phyloP scores from a whole-genome alignment of 2,329 filamentous ascomycete species.

The Paecilomyces sp. region DNA sequence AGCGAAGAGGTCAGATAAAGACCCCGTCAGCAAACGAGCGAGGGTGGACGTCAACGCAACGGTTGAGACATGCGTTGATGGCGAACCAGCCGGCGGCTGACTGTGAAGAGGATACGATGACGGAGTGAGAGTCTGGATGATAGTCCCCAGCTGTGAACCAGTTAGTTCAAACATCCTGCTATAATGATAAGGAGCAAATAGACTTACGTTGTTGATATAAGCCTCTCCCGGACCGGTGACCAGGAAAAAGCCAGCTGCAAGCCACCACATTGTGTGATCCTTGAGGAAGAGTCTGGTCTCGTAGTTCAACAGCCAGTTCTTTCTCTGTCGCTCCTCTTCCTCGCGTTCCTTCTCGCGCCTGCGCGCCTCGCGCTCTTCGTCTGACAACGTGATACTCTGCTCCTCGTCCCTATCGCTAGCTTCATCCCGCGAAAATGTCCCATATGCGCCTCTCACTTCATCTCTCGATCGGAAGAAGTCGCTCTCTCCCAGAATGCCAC shows the following conservation, averaged over 20 bases:
- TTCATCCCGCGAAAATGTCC: slow-evolving; percentile 34
- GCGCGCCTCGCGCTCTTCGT: slow-evolving; percentile 33
- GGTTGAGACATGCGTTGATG: slow-evolving; percentile 77
- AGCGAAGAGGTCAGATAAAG: slow-evolving; percentile 80
- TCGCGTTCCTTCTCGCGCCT: slow-evolving; percentile 38
- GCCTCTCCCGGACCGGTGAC: slow-evolving; percentile 93
- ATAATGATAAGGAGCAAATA: neutral
- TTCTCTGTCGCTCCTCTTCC: slow-evolving; percentile 61
- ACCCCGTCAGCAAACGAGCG: slow-evolving; percentile 83
- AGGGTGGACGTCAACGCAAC: slow-evolving; percentile 84
- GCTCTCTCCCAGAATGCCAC: slow-evolving; percentile 66
- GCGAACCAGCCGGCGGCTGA: slow-evolving; percentile 55
- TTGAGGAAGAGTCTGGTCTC: slow-evolving; percentile 79
- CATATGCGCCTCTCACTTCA: slow-evolving; percentile 38
- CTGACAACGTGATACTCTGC: slow-evolving; percentile 24
- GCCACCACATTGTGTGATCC: slow-evolving; percentile 93
- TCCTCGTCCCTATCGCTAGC: slow-evolving; percentile 31
- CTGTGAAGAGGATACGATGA: slow-evolving; percentile 47
- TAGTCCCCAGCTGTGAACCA: slow-evolving; percentile 60
- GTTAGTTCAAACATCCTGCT: neutral
- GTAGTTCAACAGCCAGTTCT: slow-evolving; percentile 83
- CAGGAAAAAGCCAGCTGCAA: slow-evolving; percentile 84
- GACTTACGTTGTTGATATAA: slow-evolving; percentile 78
- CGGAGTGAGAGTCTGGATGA: slow-evolving; percentile 77
- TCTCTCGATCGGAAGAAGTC: slow-evolving; percentile 58